phyloP scores from a whole-genome alignment of 495 filamentous ascomycete species.

The Ramalina intermedia region DNA sequence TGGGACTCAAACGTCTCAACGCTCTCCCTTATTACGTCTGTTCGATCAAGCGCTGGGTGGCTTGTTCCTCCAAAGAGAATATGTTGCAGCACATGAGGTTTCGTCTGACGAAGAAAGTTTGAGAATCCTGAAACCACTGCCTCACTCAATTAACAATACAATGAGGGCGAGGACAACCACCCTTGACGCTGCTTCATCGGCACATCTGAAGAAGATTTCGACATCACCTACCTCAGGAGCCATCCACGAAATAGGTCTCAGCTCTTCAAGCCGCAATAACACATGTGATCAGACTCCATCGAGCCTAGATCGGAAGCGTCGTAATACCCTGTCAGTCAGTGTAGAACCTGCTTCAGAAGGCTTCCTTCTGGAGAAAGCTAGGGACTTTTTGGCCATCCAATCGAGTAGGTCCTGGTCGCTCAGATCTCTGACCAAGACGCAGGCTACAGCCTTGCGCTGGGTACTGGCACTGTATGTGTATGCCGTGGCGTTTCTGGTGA shows the following conservation, averaged over 20 bases:
- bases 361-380: not conserved
- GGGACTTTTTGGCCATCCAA: not conserved
- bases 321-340: conserved; percentile 14
- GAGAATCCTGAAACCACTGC: too few species aligned
- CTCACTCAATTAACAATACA: too few species aligned
- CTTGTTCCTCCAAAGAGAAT: too few species aligned
- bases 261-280: not conserved
- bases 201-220: too few species aligned
- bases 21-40: too few species aligned
- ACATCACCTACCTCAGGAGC: too few species aligned
- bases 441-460: conserved; percentile 68
- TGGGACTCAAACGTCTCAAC: not conserved
- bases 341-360: not conserved
- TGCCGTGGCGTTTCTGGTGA: conserved; percentile 41
- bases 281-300: not conserved
- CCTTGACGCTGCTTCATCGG: too few species aligned
- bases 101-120: too few species aligned
- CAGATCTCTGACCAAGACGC: conserved; percentile 62
- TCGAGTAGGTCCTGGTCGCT: conserved; percentile 24
- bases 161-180: too few species aligned
- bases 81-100: too few species aligned
- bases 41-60: too few species aligned
- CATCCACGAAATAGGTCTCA: too few species aligned
- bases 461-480: conserved; percentile 72
- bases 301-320: conserved; percentile 5